Conservation (phyloP, 2,329 filamentous ascomycete genomes). For the Phyllosticta citrichinensis region DNA sequence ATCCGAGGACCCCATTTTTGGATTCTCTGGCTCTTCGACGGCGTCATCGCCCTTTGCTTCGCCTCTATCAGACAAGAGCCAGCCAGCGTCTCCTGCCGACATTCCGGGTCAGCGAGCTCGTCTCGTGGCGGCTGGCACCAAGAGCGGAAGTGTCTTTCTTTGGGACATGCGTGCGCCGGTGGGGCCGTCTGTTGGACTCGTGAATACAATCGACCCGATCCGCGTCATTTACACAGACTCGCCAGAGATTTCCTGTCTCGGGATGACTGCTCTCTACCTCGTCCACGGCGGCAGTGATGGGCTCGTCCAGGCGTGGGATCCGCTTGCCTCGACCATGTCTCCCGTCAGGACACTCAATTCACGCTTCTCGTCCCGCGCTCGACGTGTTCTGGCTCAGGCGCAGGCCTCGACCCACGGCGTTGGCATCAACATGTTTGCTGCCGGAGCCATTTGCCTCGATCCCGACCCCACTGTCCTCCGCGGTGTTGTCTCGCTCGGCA, state of each 20-base stretch:
- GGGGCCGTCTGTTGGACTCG: conserved; percentile 42
- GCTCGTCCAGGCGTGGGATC: conserved; percentile 93
- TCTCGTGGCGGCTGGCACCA: conserved; percentile 72
- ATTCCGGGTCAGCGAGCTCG: conserved; percentile 79
- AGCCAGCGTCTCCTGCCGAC: conserved; percentile 41
- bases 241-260: conserved; percentile 73
- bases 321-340: conserved; percentile 66
- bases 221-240: conserved; percentile 83
- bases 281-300: conserved; percentile 93
- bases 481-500: conserved; percentile 78
- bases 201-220: conserved; percentile 58
- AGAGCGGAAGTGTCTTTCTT: conserved; percentile 62
- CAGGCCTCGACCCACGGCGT: conserved; percentile 57
- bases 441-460: conserved; percentile 76
- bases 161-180: conserved; percentile 72
- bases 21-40: conserved; percentile 44
- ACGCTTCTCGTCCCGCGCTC: conserved; percentile 69
- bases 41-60: conserved; percentile 45
- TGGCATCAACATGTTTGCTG: conserved; percentile 68
- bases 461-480: conserved; percentile 77
- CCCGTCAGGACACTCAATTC: conserved; percentile 83
- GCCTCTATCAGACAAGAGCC: conserved; percentile 40
- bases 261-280: conserved; percentile 73
- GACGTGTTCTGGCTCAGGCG: conserved; percentile 61
- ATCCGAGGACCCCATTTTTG: conserved; percentile 67